These are phyloP conservation scores for Botryotinia calthae DNA, from an alignment of 2,329 filamentous ascomycete genomes.

Conservation along the genomic window DNA sequence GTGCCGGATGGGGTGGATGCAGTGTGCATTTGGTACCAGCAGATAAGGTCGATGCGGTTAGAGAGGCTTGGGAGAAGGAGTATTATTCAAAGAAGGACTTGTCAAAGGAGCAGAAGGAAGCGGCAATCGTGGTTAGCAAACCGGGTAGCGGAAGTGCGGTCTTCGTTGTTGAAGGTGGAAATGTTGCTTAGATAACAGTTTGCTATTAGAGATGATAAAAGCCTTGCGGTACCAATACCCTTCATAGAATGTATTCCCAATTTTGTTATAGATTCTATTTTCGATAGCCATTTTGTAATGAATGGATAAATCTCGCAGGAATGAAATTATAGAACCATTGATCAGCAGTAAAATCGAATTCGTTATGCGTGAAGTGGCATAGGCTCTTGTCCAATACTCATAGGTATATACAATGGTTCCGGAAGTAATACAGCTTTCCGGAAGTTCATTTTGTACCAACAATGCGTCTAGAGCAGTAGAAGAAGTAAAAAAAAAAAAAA, in stretches of 20 bases:
- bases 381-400: neutral
- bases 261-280: neutral
- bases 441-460: too few relatives aligned
- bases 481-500: too few relatives aligned
- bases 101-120: slow-evolving; percentile 68
- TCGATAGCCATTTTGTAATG: too few relatives aligned
- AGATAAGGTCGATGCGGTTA: slow-evolving; percentile 76
- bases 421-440: neutral
- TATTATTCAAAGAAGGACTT: slow-evolving; percentile 73
- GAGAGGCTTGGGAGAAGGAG: slow-evolving; percentile 70
- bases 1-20: slow-evolving; percentile 96
- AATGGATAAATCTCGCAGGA: neutral
- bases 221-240: neutral
- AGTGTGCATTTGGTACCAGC: slow-evolving; percentile 89
- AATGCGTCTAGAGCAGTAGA: too few relatives aligned
- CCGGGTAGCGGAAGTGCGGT: slow-evolving; percentile 72
- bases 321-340: neutral
- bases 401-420: neutral
- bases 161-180: slow-evolving; percentile 41
- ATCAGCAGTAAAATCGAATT: neutral
- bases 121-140: slow-evolving; percentile 84
- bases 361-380: neutral
- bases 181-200: slow-evolving; percentile 19
- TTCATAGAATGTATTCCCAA: neutral
- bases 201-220: neutral